phyloP scores from a whole-genome alignment of 257 asterid genomes.

The Solanum sejunctum region DNA sequence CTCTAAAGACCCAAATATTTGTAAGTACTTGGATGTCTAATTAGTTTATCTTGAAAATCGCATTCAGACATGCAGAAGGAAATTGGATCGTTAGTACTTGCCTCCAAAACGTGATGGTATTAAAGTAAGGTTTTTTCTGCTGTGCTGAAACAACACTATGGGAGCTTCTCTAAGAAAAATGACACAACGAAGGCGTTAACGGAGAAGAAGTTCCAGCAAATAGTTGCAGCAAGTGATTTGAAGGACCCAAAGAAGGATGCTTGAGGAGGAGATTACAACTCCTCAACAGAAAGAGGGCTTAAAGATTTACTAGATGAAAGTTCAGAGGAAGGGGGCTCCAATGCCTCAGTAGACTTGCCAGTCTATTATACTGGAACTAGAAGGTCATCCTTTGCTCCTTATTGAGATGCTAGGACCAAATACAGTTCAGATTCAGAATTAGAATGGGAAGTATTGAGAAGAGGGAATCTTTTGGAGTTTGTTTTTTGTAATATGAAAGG shows the following conservation, averaged over 20 bases:
- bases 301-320: neutral
- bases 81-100: neutral
- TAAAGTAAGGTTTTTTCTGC: neutral
- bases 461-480: neutral
- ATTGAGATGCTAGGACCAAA: neutral
- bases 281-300: neutral
- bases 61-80: neutral
- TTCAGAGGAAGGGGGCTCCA: neutral
- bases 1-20: neutral
- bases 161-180: neutral
- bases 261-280: neutral
- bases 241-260: neutral
- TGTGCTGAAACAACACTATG: neutral
- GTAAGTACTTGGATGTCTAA: neutral
- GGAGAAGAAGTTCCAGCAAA: neutral
- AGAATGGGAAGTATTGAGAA: neutral
- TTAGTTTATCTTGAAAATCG: neutral
- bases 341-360: neutral
- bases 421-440: neutral
- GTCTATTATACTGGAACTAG: neutral
- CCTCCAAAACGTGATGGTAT: neutral
- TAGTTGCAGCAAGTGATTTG: neutral
- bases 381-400: neutral
- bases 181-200: neutral
- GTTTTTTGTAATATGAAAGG: neutral